Evolutionary conservation across 2,329 filamentous ascomycete species (phyloP), one percentile per base, ranked within the genome.

Genomic region (Penicillium sp.): DNA sequence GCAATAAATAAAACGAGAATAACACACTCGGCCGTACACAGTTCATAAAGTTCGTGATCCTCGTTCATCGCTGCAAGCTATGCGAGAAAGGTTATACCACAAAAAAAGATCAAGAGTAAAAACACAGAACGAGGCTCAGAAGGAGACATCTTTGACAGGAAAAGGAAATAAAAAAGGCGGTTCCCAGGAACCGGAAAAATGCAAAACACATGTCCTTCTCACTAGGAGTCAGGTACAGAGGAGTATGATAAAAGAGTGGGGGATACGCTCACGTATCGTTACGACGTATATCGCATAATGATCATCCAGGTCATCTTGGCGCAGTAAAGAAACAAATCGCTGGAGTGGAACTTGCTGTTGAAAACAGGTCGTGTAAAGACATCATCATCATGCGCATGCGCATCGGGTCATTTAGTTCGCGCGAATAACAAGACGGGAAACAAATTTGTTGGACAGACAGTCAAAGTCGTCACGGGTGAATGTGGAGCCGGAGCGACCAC

Each of bases 401-500:
- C 63, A 59, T 64, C 45, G 56, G 49, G 58, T 66, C 61, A 52
- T 66, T 74, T 83, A 96, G 80, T 96, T 96, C 70, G 93, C 90
- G 68, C 93, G 91, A 76, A 97, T 96, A 74, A 97, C 93, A 71
- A 98, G 86, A 79, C 96, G 96, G 37, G 93, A 96, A 66, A 97
- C 80, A 81, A 98, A 97, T 82, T 97, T 98, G 82, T 96, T 97
- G 52, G 93, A 96, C 72, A 98, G 79, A 59, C 88, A 95, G 80
- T 98, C 93, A 73, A 97, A 98, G 80, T 98, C 91, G 68, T 89
- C 86, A 67, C 90, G 87, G 79, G 96, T 90, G 76, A 96, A 98
- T 76, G 89, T 91, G 69, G 89, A 86, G 57, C 88, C 87, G 65
- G 86, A 84, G 66, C 93, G 90, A 59, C 87, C 87, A 70, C 91